Evolutionary conservation across 202 grass and related monocot species (phyloP).

Genomic region (Eragrostis tef): DNA sequence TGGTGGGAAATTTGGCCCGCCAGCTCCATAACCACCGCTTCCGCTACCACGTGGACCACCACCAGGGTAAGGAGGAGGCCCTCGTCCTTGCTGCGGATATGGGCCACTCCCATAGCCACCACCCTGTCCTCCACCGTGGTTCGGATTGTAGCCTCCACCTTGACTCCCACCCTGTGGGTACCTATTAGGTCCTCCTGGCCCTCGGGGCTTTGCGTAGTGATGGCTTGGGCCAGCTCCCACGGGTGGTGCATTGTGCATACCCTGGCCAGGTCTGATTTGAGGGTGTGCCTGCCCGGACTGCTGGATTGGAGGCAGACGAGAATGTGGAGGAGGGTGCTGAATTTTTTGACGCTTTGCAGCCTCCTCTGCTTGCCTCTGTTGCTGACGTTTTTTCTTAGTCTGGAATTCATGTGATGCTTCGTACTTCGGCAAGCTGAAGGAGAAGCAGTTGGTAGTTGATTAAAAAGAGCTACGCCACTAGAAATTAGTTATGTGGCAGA

Average conservation of each 20-base stretch:
- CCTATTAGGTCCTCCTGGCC: constrained; percentile 70
- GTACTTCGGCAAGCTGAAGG: constrained; percentile 79
- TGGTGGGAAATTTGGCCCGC: constrained; percentile 57
- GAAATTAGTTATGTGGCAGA: constrained; percentile 15
- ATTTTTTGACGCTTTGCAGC: constrained; percentile 80
- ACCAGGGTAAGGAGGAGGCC: constrained; percentile 65
- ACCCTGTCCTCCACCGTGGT: constrained; percentile 67
- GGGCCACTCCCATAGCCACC: constrained; percentile 60
- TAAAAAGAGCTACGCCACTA: not conserved
- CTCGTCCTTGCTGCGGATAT: constrained; percentile 70
- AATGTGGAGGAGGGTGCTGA: constrained; percentile 79
- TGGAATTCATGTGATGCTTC: constrained; percentile 93
- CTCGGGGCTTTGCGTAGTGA: constrained; percentile 80
- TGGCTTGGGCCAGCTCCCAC: constrained; percentile 70
- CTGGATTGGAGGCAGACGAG: constrained; percentile 81
- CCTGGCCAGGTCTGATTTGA: constrained; percentile 62
- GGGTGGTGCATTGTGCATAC: constrained; percentile 65
- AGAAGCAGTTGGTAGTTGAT: constrained; percentile 3
- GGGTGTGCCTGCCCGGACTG: constrained; percentile 69
- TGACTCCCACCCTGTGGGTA: constrained; percentile 75
- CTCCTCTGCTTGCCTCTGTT: constrained; percentile 89
- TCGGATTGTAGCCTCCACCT: constrained; percentile 64
- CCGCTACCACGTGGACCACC: constrained; percentile 55
- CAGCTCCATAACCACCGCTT: constrained; percentile 54
- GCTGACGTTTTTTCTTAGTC: constrained; percentile 92